Base-by-base conservation (phyloP, 148 eudicot genomes). In the Spergularia bocconei region DNA sequence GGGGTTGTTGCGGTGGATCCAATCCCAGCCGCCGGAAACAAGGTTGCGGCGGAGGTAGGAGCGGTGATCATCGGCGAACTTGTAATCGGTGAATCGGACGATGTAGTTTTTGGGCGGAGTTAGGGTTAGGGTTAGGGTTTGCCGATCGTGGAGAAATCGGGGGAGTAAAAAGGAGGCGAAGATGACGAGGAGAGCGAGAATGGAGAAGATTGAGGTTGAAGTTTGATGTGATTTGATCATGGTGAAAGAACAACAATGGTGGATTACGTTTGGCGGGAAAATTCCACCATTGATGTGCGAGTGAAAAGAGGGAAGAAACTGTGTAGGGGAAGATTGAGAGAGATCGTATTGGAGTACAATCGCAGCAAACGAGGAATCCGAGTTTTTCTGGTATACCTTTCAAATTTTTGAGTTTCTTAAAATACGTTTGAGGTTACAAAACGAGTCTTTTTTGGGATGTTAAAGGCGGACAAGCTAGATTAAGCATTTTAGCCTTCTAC, bases 1-100 rank as follows among this genome's bases (percentile, higher is more conserved):
- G 7, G 96, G 84, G 58, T 95, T 95, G 1, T 80, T 77, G 64
- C 99, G 81, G 44, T 90, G 88, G 61, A 92, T 83, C 97, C 99
- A 95, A 59, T 87, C 74, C 99, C 99, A 95, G 0, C 87, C 87
- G 12, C 19, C 36, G 10, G 74, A 82, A 54, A 81, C 76, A 25
- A 91, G 65, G n/a, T 67, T 70, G 4, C 70, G 62, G 39, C 70
- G 75, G 44, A 95, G 90, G 73, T 95, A 90, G 11, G 11, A 50
- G 12, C 60, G 77, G 64, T 89, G 96, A 63, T 79, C 81, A 11
- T 79, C 72, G 36, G 88, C 91, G 44, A 70, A 59, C 72, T 81
- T 85, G 92, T 95, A 95, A 4, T 75, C 76, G 33, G 20, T 15
- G 69, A 95, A 95, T 58, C 99, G 80, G 19, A 95, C 85, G 51